Evolutionary conservation across 495 filamentous ascomycete genomes (phyloP), one percentile per base, ranked within the genome.

Genomic region (Cercophora newfieldiana): DNA sequence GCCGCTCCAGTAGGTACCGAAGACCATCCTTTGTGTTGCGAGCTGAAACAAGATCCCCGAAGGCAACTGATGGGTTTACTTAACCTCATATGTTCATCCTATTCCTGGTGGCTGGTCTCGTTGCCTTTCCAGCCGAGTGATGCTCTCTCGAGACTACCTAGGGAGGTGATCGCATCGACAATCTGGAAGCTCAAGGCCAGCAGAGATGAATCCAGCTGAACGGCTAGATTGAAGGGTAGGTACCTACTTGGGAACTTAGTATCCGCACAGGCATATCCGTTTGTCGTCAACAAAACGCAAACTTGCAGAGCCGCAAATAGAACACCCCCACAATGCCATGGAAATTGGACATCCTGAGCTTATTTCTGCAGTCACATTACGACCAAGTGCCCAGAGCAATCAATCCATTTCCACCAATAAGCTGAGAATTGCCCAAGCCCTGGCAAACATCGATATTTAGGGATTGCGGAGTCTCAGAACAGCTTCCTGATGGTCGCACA

Each of bases 271-370:
- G n/a, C n/a, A n/a, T n/a, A n/a, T n/a, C n/a, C n/a, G n/a, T n/a
- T n/a, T n/a, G n/a, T n/a, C n/a, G n/a, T n/a, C n/a, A n/a, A n/a
- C n/a, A n/a, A n/a, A n/a, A n/a, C n/a, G n/a, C n/a, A n/a, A n/a
- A n/a, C n/a, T n/a, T 44, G 3, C n/a, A 16, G 50, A 53, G 50
- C 50, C 50, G 50, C 50, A 53, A 53, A 53, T 53, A 53, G 50
- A 53, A 53, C 16, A 14, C n/a, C 24, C 50, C 50, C 50, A 7
- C 21, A 22, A 53, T 51, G 16, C 18, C 48, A 24, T 2, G 50
- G 19, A 8, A 26, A 8, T 53, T 19, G 50, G 19, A 53, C 16
- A 53, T 22, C 7, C n/a, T 26, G 50, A 22, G 37, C 50, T 22
- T 26, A 22, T 22, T 53, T 53, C 50, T 19, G 50, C n/a, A 26